Percentiles rank a stretch among this genome's conserved stretches.
Evolutionary conservation across 2,329 filamentous ascomycete genomes (phyloP).

Genomic region (Penicillium corylophilum): DNA sequence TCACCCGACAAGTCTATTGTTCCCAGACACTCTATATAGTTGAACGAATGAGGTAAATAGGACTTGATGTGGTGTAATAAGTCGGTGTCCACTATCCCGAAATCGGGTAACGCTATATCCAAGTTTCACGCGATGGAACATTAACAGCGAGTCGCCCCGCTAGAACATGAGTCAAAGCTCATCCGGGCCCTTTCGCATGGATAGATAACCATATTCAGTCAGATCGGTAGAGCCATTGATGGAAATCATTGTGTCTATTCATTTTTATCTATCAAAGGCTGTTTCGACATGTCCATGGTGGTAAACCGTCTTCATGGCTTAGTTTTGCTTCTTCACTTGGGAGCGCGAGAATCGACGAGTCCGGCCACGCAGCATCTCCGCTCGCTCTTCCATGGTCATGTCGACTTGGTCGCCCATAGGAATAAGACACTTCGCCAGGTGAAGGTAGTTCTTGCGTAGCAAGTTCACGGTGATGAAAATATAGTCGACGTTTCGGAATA

Average conservation of each 20-base stretch:
- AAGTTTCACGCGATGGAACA: not conserved
- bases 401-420: slow-evolving; percentile 70
- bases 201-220: not conserved
- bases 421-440: slow-evolving; percentile 68
- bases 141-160: not conserved
- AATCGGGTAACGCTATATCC: not conserved
- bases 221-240: not conserved
- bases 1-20: not conserved
- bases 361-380: slow-evolving; percentile 62
- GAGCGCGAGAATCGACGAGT: slow-evolving; percentile 59
- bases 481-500: slow-evolving; percentile 81
- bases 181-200: not conserved
- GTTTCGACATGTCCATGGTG: not conserved
- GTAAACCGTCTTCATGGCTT: slow-evolving; percentile 49
- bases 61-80: not conserved
- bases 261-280: not conserved
- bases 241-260: not conserved
- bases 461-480: slow-evolving; percentile 70
- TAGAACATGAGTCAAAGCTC: not conserved
- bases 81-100: not conserved
- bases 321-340: slow-evolving; percentile 11
- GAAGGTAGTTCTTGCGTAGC: slow-evolving; percentile 68
- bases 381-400: slow-evolving; percentile 64
- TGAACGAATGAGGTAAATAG: not conserved
- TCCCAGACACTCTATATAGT: not conserved